phyloP scores from a whole-genome alignment of 1,139 yeast species.

The Suhomyces bribrorum region DNA sequence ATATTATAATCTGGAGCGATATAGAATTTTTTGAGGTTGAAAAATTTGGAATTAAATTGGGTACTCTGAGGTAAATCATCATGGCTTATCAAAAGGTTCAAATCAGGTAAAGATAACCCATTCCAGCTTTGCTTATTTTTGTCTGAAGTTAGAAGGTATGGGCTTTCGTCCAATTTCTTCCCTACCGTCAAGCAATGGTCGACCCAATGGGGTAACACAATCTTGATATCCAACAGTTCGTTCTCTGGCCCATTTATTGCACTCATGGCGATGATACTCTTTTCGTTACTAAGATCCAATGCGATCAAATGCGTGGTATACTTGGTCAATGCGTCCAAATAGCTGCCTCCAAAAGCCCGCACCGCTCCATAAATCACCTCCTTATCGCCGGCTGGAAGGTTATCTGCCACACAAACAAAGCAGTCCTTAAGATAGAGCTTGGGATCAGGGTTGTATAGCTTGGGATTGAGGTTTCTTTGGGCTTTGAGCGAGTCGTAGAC shows the following conservation, averaged over 20 bases:
- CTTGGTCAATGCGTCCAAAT: slow-evolving; percentile 60
- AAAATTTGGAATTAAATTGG: slow-evolving; percentile 16
- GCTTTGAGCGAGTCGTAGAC: slow-evolving; percentile 49
- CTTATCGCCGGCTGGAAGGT: slow-evolving; percentile 58
- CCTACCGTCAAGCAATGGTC: slow-evolving; percentile 65
- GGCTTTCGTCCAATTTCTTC: slow-evolving; percentile 50
- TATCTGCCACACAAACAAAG: slow-evolving; percentile 61
- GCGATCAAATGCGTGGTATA: slow-evolving; percentile 81
- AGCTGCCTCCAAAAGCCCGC: slow-evolving; percentile 74
- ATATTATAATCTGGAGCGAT: slow-evolving; percentile 37
- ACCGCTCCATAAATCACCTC: slow-evolving; percentile 70
- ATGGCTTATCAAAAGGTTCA: slow-evolving; percentile 10
- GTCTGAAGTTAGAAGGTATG: slow-evolving; percentile 48
- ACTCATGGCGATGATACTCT: slow-evolving; percentile 43
- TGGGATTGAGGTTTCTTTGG: slow-evolving; percentile 50
- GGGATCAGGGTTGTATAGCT: slow-evolving; percentile 69
- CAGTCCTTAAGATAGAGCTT: slow-evolving; percentile 61
- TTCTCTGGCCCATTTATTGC: slow-evolving; percentile 35
- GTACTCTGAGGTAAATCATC: slow-evolving; percentile 17
- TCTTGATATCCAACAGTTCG: slow-evolving; percentile 45
- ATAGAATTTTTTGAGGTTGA: slow-evolving; percentile 30
- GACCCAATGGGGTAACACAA: slow-evolving; percentile 78
- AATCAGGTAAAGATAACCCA: slow-evolving; percentile 17
- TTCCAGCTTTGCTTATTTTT: slow-evolving; percentile 15
- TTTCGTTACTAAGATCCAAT: slow-evolving; percentile 52